These are phyloP conservation scores for Perkinsus chesapeaki DNA, from an alignment of 169 alveolate genomes.

Conservation along the genomic window DNA sequence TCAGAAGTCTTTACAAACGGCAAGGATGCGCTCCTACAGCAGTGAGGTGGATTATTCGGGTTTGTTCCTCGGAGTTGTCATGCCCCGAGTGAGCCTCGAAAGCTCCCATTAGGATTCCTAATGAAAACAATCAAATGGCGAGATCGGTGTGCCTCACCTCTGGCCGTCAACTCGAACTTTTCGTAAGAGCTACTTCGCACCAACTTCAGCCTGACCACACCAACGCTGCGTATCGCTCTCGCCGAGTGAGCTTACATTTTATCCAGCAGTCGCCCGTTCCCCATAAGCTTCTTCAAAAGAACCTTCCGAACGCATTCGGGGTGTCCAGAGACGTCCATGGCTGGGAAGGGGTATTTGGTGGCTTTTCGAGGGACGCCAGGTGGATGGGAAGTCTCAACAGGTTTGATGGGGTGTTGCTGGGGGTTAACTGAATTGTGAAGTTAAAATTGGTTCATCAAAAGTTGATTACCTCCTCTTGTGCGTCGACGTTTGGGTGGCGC, in stretches of 20 bases:
- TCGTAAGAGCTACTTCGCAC: neutral
- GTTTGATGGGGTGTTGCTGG: neutral
- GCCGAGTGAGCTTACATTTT: no score
- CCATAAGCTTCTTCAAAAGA: neutral
- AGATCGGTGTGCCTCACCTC: neutral
- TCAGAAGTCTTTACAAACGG: neutral
- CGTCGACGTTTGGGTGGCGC: neutral
- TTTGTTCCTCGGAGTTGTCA: neutral
- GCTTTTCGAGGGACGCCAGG: neutral
- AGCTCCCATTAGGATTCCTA: neutral
- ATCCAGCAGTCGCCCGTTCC: neutral
- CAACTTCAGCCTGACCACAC: neutral
- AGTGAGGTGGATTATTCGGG: neutral
- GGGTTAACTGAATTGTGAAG: neutral
- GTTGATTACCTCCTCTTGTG: neutral
- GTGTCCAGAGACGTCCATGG: neutral
- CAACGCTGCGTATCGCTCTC: neutral
- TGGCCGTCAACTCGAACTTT: neutral
- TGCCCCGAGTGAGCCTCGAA: neutral
- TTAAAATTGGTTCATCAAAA: neutral
- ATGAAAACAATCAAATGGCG: neutral
- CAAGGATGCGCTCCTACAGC: neutral
- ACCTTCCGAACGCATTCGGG: neutral
- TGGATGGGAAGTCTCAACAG: neutral
- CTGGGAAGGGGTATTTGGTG: neutral